These are phyloP conservation scores for Moesziomyces sp. DNA, from an alignment of 1,284 basidiomycete species.

Conservation along the genomic window DNA sequence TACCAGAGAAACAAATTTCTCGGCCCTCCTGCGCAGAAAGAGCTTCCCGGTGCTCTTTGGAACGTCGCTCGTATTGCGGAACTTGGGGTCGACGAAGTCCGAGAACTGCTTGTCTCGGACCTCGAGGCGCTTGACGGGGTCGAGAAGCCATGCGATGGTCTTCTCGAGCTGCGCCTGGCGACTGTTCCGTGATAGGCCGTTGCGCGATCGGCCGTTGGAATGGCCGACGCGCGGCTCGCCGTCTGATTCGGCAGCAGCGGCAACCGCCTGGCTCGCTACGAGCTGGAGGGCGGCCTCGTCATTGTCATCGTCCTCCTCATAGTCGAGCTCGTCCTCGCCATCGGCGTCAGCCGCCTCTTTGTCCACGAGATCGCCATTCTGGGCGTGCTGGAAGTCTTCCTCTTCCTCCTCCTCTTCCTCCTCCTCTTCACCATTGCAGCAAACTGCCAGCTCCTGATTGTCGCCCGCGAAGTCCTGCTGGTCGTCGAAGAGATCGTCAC, in stretches of 20 bases:
- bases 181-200: too few relatives aligned
- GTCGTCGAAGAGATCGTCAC: not conserved
- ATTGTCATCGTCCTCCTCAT: not conserved
- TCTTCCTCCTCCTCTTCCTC: not conserved
- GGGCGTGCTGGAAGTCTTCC: too few relatives aligned
- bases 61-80: slow-evolving; percentile 1
- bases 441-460: too few relatives aligned
- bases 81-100: slow-evolving; percentile 10
- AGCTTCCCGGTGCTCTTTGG: slow-evolving; percentile 10
- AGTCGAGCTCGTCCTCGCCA: not conserved
- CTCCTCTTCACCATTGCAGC: not conserved
- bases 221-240: not conserved
- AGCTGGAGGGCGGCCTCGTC: not conserved
- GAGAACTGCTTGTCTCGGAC: slow-evolving; percentile 10
- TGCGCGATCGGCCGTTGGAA: too few relatives aligned
- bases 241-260: not conserved
- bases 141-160: not conserved
- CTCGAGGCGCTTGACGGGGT: slow-evolving; percentile 10
- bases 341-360: slow-evolving; percentile 2
- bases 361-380: not conserved
- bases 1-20: slow-evolving; percentile 17
- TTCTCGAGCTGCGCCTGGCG: not conserved
- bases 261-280: not conserved
- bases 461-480: not conserved
- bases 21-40: slow-evolving; percentile 4